A percentile compares a stretch with the other conserved stretches of the same genome.
Conservation (phyloP, 2,329 filamentous ascomycete genomes). For the Pseudogymnoascus sp. region DNA sequence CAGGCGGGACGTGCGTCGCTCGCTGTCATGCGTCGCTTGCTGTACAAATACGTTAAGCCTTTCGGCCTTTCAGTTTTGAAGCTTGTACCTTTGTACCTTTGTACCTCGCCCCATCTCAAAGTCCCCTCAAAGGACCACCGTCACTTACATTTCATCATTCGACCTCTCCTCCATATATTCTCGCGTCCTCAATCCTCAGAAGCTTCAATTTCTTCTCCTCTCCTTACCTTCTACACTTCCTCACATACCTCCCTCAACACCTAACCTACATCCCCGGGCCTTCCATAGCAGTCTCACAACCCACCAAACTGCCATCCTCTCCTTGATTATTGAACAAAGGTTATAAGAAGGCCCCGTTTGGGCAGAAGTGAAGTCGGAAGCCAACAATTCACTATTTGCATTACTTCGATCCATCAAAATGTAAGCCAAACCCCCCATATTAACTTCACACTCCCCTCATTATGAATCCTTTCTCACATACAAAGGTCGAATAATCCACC, state of each 20-base stretch:
- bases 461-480: constrained; percentile 11
- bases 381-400: neutral
- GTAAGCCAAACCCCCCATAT: neutral
- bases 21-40: too few relatives aligned
- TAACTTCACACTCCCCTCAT: neutral
- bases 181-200: neutral
- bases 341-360: neutral
- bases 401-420: neutral
- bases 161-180: neutral
- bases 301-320: neutral
- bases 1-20: too few relatives aligned
- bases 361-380: neutral
- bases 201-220: neutral
- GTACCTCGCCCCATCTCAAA: neutral
- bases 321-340: neutral
- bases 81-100: constrained; percentile 7
- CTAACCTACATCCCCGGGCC: neutral
- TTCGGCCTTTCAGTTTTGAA: constrained; percentile 1
- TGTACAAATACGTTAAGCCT: too few relatives aligned
- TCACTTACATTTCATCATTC: constrained; percentile 4
- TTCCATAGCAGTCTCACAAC: neutral
- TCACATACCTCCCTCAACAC: neutral
- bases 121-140: neutral
- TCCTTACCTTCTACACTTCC: neutral
- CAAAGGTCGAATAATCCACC: constrained; percentile 8